Base-by-base conservation (phyloP, 441 rosid genomes). In the Pelargonium australe region DNA sequence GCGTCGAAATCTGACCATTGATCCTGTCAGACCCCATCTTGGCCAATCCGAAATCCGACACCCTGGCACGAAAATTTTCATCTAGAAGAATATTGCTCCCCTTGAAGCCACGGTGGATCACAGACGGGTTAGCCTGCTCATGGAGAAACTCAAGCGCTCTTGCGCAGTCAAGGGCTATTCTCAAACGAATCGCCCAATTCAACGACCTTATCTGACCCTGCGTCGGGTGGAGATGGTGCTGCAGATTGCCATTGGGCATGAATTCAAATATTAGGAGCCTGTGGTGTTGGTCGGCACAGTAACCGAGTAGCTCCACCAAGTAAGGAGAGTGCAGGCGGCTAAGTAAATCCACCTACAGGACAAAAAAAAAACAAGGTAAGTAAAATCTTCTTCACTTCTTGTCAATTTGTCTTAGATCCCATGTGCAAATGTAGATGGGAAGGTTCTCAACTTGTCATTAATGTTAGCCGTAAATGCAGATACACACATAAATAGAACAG, bases 211-310 rank as follows among this genome's bases (percentile, higher is more conserved):
- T 63, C 73, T 74, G 85, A 64, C 69, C 76, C 49, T 73, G 72
- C 31, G 69, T 19, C 37, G 70, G 79, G 72, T 90, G 88, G 20
- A 93, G 85, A 73, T 85, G 89, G 14, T 80, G 79, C 65, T 86
- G 84, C 14, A 93, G 87, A 4, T 85, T 79, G 8, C 92, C 95
- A 63, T 83, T 86, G 4, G 96, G 84, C 97, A 90, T 89, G 80
- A 79, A 86, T 64, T 90, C 91, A 73, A 81, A 85, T 47, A 93
- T 72, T 0, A 93, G 78, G 62, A 93, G 80, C 72, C 98, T 86
- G 58, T 93, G 96, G 73, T 83, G 71, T 71, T 85, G 91, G 80
- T 93, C 98, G 41, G 98, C 98, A 81, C 98, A 93, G 53, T 93
- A 93, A 70, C 98, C 96, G 44, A 90, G 82, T 55, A 93, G 82